Percentiles rank a stretch among this genome's conserved stretches.
Evolutionary conservation across 2,329 filamentous ascomycete genomes (phyloP).

Genomic region (Magnaporthales sp.): DNA sequence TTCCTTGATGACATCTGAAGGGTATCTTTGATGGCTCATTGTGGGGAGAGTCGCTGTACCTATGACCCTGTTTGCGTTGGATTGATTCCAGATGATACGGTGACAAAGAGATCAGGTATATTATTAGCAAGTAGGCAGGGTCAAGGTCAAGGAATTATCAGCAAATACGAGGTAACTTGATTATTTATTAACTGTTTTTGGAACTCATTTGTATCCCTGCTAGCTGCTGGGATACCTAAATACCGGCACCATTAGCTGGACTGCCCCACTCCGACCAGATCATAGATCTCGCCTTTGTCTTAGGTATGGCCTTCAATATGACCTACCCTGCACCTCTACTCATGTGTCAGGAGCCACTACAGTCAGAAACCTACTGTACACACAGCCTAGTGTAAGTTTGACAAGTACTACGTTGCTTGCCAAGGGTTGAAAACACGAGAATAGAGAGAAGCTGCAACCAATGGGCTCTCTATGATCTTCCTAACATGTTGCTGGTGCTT

Average conservation of each 20-base stretch:
- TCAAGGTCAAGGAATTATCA: background rate
- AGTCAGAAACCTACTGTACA: no score
- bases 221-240: background rate
- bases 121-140: background rate
- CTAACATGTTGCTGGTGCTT: background rate
- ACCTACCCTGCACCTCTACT: background rate
- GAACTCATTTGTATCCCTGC: background rate
- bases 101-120: background rate
- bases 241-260: background rate
- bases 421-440: background rate
- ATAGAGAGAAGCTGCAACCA: background rate
- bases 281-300: background rate
- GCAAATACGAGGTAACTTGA: background rate
- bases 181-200: background rate
- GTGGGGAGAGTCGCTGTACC: slow-evolving; percentile 1
- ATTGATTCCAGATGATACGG: background rate
- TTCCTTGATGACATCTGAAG: slow-evolving; percentile 57
- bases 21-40: slow-evolving; percentile 52
- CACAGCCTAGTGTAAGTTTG: no score
- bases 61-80: background rate
- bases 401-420: background rate
- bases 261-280: background rate
- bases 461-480: no score
- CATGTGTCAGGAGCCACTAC: background rate
- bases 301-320: background rate